Conservation (phyloP, 257 asterid genomes). For the Plantago major region DNA sequence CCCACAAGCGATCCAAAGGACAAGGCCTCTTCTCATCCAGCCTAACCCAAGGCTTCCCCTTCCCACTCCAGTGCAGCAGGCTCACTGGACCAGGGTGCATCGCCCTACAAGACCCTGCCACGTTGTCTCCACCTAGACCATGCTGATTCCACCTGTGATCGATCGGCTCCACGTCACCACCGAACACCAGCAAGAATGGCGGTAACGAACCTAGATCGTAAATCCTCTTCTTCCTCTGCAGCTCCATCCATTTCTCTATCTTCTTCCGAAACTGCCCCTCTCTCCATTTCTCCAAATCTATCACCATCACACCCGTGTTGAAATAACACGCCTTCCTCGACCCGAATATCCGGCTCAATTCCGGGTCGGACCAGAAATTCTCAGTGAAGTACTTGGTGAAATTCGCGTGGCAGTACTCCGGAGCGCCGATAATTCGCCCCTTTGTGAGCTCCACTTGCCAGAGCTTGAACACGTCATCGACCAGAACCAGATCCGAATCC, state of each 20-base stretch:
- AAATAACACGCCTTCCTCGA: constrained; percentile 31
- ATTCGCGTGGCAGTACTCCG: constrained; percentile 39
- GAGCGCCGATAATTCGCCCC: constrained; percentile 27
- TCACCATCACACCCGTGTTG: constrained; percentile 43
- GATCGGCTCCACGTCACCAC: constrained; percentile 38
- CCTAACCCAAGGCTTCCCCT: constrained; percentile 42
- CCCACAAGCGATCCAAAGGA: constrained; percentile 41
- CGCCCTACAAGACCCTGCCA: constrained; percentile 36
- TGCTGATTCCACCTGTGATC: constrained; percentile 43
- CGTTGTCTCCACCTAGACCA: constrained; percentile 42
- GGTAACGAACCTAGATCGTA: constrained; percentile 41
- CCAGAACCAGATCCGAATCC: constrained; percentile 32
- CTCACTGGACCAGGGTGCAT: constrained; percentile 43
- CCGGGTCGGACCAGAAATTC: constrained; percentile 39
- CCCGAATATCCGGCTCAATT: constrained; percentile 21
- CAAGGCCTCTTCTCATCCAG: constrained; percentile 36
- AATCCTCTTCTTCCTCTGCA: constrained; percentile 29
- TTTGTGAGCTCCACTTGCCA: constrained; percentile 17
- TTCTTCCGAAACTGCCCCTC: constrained; percentile 23
- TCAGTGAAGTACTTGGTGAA: constrained; percentile 33
- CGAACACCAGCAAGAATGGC: constrained; percentile 35
- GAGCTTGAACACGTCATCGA: constrained; percentile 32
- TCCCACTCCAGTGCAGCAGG: constrained; percentile 47
- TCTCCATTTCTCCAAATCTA: constrained; percentile 34
- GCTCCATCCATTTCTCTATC: constrained; percentile 37